A percentile compares a stretch with the other conserved stretches of the same genome.
Conservation (phyloP, 805 yeast species). For the Hanseniaspora valbyensis region DNA sequence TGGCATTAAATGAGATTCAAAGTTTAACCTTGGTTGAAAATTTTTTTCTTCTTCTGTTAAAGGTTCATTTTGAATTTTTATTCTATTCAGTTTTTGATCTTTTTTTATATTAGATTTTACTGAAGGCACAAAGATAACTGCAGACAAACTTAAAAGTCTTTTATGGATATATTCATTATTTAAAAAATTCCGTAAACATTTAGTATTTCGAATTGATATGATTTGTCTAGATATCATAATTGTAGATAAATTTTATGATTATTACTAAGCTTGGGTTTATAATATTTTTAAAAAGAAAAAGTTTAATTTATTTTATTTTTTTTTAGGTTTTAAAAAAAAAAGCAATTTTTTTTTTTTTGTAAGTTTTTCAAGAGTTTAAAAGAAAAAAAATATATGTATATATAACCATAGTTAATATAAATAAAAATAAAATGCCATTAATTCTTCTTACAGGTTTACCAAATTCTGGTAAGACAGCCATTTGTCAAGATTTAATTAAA, state of each 20-base stretch:
- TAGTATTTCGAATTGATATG: too few relatives aligned
- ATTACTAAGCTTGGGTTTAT: too few relatives aligned
- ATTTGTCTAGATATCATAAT: too few relatives aligned
- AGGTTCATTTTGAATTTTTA: neutral
- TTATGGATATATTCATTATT: neutral
- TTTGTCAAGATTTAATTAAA: conserved; percentile 47
- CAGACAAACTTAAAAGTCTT: neutral
- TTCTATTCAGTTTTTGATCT: neutral
- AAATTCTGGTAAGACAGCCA: conserved; percentile 67
- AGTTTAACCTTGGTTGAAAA: conserved; percentile 59
- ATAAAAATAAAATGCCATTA: conserved; percentile 59
- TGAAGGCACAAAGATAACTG: neutral
- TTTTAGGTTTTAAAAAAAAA: neutral
- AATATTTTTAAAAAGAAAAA: too few relatives aligned
- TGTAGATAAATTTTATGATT: too few relatives aligned
- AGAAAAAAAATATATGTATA: too few relatives aligned
- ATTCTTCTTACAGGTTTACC: conserved; percentile 79
- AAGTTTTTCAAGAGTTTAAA: too few relatives aligned
- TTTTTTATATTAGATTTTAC: conserved; percentile 3
- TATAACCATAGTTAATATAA: neutral
- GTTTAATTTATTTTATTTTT: too few relatives aligned
- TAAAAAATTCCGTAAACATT: too few relatives aligned
- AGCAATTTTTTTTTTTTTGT: neutral
- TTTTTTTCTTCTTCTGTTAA: conserved; percentile 1
- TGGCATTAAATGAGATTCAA: conserved; percentile 57